A percentile compares a stretch with the other conserved stretches of the same genome.
Evolutionary conservation across 1,139 yeast genomes (phyloP).

Genomic region (Taphrina confusa): DNA sequence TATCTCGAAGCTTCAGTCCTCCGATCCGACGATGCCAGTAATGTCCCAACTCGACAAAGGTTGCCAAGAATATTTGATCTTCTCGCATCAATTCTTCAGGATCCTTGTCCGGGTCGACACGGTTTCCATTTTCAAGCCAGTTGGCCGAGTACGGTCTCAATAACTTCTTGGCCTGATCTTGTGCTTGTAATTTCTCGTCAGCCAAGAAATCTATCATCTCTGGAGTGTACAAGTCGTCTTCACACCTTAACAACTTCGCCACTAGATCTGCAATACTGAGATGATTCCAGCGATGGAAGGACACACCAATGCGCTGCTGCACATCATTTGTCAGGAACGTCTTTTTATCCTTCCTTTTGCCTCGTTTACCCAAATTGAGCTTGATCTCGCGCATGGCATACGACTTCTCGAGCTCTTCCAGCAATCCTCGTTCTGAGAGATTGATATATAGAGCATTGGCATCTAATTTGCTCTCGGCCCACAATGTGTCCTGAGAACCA

Average conservation of each 20-base stretch:
- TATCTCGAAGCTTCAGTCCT: conserved; percentile 65
- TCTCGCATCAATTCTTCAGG: conserved; percentile 70
- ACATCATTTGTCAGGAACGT: conserved; percentile 72
- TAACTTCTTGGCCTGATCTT: conserved; percentile 30
- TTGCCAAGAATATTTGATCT: conserved; percentile 74
- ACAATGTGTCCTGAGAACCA: conserved; percentile 69
- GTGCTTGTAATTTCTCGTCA: conserved; percentile 51
- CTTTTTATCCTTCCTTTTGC: conserved; percentile 50
- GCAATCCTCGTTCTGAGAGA: conserved; percentile 68
- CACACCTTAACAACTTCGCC: conserved; percentile 67
- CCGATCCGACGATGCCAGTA: conserved; percentile 90
- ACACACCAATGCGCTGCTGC: conserved; percentile 89
- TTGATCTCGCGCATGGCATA: conserved; percentile 66
- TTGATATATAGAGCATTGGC: conserved; percentile 52
- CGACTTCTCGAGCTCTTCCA: conserved; percentile 73
- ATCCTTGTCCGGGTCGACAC: conserved; percentile 57
- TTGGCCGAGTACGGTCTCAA: conserved; percentile 72
- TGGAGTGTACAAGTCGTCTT: conserved; percentile 65
- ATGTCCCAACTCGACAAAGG: conserved; percentile 72
- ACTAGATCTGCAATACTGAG: conserved; percentile 65
- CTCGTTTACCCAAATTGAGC: conserved; percentile 44
- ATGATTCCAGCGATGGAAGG: conserved; percentile 74
- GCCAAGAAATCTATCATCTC: conserved; percentile 81
- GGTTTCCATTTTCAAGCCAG: conserved; percentile 47
- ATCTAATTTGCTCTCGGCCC: conserved; percentile 64